Percentiles rank a stretch among this genome's conserved stretches.
Conservation (phyloP, 768 basidiomycete genomes). For the Cystofilobasidium macerans region DNA sequence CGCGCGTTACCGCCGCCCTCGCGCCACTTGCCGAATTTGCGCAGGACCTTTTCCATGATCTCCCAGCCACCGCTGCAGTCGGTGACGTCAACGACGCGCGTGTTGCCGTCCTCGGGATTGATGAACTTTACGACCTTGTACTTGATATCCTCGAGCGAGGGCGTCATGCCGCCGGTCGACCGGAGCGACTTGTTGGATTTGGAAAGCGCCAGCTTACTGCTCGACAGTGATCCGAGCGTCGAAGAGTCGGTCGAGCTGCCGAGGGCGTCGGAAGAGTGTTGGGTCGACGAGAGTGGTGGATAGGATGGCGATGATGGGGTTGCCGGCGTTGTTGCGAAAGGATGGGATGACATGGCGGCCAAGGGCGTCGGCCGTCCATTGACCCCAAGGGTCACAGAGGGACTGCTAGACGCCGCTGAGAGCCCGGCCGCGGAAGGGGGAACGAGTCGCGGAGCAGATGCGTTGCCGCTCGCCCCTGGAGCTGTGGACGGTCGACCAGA, state of each 20-base stretch:
- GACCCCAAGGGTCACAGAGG: neutral
- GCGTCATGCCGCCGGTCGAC: neutral
- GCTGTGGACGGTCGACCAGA: neutral
- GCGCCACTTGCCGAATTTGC: slow-evolving; percentile 66
- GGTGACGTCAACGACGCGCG: slow-evolving; percentile 63
- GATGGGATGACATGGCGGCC: slow-evolving; percentile 13
- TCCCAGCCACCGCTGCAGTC: slow-evolving; percentile 66
- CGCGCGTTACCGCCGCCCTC: slow-evolving; percentile 34
- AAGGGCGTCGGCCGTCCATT: slow-evolving; percentile 16
- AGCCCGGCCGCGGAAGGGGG: neutral
- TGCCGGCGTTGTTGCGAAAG: slow-evolving; percentile 21
- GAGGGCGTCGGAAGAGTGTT: neutral
- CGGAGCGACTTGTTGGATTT: slow-evolving; percentile 40
- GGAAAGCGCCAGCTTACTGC: slow-evolving; percentile 44
- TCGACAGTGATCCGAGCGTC: neutral
- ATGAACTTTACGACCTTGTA: slow-evolving; percentile 78
- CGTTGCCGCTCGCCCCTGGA: no score
- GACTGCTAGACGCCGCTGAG: neutral
- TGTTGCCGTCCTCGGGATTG: slow-evolving; percentile 66
- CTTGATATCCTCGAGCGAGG: slow-evolving; percentile 63
- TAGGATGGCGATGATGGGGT: slow-evolving; percentile 20
- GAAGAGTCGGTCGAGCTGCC: slow-evolving; percentile 18
- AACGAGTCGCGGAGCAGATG: neutral
- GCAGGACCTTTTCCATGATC: slow-evolving; percentile 74
- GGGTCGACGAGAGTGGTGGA: slow-evolving; percentile 24